These are phyloP conservation scores for Cicer arietinum DNA, from an alignment of 306 rosid genomes.

Conservation along the genomic window DNA sequence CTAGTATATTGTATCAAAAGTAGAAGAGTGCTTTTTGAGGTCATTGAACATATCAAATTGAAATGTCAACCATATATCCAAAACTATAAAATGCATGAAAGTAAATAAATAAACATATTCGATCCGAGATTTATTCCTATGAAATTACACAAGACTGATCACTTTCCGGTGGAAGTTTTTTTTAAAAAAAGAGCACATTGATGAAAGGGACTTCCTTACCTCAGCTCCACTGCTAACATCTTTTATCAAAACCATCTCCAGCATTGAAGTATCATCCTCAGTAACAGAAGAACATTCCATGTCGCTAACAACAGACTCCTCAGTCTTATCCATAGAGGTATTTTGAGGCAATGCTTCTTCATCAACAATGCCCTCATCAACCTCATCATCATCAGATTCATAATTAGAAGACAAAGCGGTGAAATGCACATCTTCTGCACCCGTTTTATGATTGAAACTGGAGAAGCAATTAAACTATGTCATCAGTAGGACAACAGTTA, in stretches of 20 bases:
- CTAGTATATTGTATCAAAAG: constrained; percentile 8
- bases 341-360: constrained; percentile 42
- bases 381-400: constrained; percentile 49
- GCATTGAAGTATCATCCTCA: constrained; percentile 49
- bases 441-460: constrained; percentile 92
- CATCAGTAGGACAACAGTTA: background rate
- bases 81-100: constrained; percentile 6
- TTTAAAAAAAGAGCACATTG: background rate
- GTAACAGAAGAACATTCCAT: constrained; percentile 46
- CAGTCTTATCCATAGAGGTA: constrained; percentile 44
- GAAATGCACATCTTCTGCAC: constrained; percentile 90
- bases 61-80: constrained; percentile 6
- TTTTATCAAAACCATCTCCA: constrained; percentile 87
- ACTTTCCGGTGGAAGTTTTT: background rate
- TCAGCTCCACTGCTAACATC: constrained; percentile 79
- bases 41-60: constrained; percentile 24
- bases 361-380: constrained; percentile 42
- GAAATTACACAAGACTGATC: constrained; percentile 8
- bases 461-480: constrained; percentile 26
- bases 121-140: background rate
- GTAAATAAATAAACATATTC: background rate
- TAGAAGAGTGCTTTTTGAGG: background rate
- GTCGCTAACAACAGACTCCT: constrained; percentile 34
- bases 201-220: constrained; percentile 50
- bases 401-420: constrained; percentile 59